A percentile compares a stretch with the other conserved stretches of the same genome.
These are phyloP conservation scores for Fusarium sarcochroum DNA, from an alignment of 2,329 filamentous ascomycete species.

Conservation along the genomic window DNA sequence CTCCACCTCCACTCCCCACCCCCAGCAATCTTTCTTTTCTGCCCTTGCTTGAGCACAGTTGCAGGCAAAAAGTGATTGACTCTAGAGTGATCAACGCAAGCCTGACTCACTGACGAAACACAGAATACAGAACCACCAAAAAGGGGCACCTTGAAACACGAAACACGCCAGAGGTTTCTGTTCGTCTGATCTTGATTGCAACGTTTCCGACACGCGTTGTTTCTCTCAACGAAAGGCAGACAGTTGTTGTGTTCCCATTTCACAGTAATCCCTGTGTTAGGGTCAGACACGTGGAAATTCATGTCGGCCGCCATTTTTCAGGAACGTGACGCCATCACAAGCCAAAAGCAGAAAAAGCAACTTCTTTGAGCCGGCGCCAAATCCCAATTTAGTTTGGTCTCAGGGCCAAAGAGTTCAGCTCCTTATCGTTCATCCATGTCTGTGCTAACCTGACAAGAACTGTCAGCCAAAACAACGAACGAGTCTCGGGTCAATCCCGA, in stretches of 20 bases:
- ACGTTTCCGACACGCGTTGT: neutral
- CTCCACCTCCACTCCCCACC: constrained; percentile 4
- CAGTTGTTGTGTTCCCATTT: neutral
- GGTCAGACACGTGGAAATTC: constrained; percentile 28
- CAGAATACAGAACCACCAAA: neutral
- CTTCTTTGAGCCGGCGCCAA: neutral
- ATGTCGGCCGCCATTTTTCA: constrained; percentile 1
- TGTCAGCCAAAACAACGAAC: neutral
- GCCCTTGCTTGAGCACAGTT: constrained; percentile 26
- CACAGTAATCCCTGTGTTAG: neutral
- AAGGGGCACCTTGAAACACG: constrained; percentile 40
- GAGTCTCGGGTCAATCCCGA: neutral
- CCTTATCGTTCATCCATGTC: neutral
- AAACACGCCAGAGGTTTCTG: constrained; percentile 29
- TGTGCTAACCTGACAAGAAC: neutral
- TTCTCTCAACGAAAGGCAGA: neutral
- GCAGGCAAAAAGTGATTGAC: constrained; percentile 1
- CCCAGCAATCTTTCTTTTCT: constrained; percentile 22
- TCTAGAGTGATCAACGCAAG: neutral
- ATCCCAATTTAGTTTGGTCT: neutral
- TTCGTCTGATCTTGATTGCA: constrained; percentile 22
- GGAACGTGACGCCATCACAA: constrained; percentile 9
- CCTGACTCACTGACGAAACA: constrained; percentile 24
- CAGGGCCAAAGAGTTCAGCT: neutral
- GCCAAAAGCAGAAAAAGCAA: constrained; percentile 4